Conservation (phyloP, 73 alveolate genomes). For the Breviolum minutum region DNA sequence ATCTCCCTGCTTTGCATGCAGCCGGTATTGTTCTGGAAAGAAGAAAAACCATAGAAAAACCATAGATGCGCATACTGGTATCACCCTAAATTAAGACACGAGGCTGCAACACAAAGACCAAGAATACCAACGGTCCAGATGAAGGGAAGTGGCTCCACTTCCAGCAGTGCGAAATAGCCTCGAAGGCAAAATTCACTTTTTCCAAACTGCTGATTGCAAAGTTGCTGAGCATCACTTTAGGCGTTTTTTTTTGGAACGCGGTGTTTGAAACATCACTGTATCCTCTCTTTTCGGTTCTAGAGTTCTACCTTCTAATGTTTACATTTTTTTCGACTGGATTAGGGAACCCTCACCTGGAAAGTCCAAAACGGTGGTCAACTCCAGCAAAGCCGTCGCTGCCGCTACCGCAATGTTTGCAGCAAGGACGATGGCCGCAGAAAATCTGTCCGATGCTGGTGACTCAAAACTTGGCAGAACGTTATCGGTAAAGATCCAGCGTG, state of each 20-base stretch:
- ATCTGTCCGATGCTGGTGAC: conserved; percentile 6
- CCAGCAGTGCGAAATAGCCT: conserved; percentile 26
- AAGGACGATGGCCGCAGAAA: conserved; percentile 10
- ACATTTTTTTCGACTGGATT: neutral
- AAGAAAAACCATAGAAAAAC: too few species aligned
- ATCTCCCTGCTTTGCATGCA: too few species aligned
- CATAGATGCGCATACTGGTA: too few species aligned
- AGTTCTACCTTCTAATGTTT: too few species aligned
- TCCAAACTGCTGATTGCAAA: too few species aligned
- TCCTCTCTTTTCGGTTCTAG: too few species aligned
- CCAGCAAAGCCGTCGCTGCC: conserved; percentile 24
- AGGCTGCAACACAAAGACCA: conserved; percentile 15
- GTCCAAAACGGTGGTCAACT: conserved; percentile 36
- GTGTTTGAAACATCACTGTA: too few species aligned
- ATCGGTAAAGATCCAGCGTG: conserved; percentile 22
- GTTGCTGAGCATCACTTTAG: too few species aligned
- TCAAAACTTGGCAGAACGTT: neutral
- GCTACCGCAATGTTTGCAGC: conserved; percentile 29
- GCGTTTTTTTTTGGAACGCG: too few species aligned
- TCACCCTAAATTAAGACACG: neutral
- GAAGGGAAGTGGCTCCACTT: conserved; percentile 24
- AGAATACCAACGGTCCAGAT: neutral
- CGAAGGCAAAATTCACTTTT: neutral
- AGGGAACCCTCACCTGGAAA: conserved; percentile 3
- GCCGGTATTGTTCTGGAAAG: too few species aligned